These are phyloP conservation scores for Lentinus tigrinus DNA, from an alignment of 768 basidiomycete genomes.

Conservation along the genomic window DNA sequence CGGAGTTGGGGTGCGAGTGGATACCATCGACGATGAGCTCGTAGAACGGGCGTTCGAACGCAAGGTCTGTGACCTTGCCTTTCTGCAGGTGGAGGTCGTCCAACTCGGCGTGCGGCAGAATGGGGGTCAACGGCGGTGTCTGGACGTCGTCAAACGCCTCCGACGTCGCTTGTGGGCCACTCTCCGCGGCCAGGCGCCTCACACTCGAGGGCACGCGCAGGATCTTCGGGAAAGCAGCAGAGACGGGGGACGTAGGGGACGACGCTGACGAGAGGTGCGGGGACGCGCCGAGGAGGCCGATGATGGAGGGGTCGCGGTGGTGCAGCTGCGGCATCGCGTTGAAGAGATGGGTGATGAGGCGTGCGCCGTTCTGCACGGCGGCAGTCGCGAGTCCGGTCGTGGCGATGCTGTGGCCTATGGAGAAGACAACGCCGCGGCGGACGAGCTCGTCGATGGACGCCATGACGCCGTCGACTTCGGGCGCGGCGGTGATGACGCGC, in stretches of 20 bases:
- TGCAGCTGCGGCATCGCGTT: constrained; percentile 91
- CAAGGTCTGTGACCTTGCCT: constrained; percentile 43
- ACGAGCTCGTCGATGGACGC: constrained; percentile 57
- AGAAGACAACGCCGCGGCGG: constrained; percentile 70
- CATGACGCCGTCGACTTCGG: constrained; percentile 84
- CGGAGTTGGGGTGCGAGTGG: constrained; percentile 88
- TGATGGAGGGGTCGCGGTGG: constrained; percentile 89
- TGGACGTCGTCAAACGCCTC: constrained; percentile 63
- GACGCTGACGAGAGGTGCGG: constrained; percentile 51
- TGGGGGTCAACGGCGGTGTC: constrained; percentile 56
- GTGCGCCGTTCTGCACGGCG: constrained; percentile 70
- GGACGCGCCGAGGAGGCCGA: constrained; percentile 81
- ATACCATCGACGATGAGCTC: constrained; percentile 90
- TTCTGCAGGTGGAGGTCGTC: constrained; percentile 42
- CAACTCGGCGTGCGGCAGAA: constrained; percentile 13
- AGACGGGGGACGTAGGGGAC: constrained; percentile 13
- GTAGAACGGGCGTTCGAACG: constrained; percentile 75
- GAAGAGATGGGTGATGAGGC: constrained; percentile 90
- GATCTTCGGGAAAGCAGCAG: constrained; percentile 17
- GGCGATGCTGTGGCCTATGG: constrained; percentile 88
- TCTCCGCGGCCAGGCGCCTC: constrained; percentile 12
- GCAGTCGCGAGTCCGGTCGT: constrained; percentile 69
- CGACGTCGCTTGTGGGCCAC: constrained; percentile 34
- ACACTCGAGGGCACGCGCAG: constrained; percentile 18
- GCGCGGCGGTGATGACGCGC: constrained; percentile 83